Percentiles rank a stretch among this genome's conserved stretches.
Conservation (phyloP, 495 filamentous ascomycete species). For the Xylaria intraflava region DNA sequence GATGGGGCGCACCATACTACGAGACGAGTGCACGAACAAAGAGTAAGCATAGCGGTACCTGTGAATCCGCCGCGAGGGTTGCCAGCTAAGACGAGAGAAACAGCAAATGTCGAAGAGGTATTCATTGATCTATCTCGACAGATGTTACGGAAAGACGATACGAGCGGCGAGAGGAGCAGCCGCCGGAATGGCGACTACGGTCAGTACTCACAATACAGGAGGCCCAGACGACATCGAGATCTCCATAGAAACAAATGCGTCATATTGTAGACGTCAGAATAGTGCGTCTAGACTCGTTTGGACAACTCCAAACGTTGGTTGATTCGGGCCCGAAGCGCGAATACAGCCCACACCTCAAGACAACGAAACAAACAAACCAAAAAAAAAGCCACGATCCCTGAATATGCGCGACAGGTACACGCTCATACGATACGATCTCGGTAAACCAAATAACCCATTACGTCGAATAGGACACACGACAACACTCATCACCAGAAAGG, state of each 20-base stretch:
- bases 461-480: neutral
- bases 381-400: neutral
- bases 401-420: neutral
- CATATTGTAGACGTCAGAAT: conserved; percentile 18
- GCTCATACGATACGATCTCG: neutral
- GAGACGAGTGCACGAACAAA: conserved; percentile 79
- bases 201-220: conserved; percentile 26
- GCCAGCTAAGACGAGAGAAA: conserved; percentile 10
- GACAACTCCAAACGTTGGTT: neutral
- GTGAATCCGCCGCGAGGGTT: neutral
- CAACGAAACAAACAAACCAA: no score
- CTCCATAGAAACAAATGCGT: conserved; percentile 22
- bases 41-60: conserved; percentile 33
- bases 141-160: conserved; percentile 70
- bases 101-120: conserved; percentile 90
- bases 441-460: neutral
- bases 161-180: conserved; percentile 32
- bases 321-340: neutral
- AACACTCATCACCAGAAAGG: neutral
- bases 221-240: conserved; percentile 20
- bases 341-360: neutral
- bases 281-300: neutral
- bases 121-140: conserved; percentile 91
- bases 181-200: conserved; percentile 35
- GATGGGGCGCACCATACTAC: conserved; percentile 92